Evolutionary conservation across 768 basidiomycete genomes (phyloP).

Genomic region (Termitomyces bulborhizus): DNA sequence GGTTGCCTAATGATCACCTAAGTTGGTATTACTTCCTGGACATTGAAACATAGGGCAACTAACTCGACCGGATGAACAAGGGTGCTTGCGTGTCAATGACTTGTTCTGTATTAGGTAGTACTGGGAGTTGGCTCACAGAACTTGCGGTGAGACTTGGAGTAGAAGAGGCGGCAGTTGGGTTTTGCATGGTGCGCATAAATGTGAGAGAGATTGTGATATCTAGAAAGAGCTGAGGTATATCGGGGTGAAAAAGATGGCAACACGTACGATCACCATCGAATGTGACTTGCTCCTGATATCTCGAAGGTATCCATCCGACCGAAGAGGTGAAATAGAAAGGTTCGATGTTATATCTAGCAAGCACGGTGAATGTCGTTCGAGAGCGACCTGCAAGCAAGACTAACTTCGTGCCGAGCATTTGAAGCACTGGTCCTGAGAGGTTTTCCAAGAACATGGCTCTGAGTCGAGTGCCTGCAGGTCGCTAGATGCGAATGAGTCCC

Average conservation of each 20-base stretch:
- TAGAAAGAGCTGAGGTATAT: conserved; percentile 15
- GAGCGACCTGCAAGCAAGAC: not conserved
- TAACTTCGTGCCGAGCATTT: conserved; percentile 48
- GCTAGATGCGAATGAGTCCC: conserved; percentile 6
- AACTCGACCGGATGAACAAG: conserved; percentile 33
- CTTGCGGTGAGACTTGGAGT: conserved; percentile 14
- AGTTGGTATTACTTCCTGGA: not conserved
- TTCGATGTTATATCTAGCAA: conserved; percentile 41
- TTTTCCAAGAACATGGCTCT: conserved; percentile 46
- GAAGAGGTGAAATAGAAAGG: conserved; percentile 64
- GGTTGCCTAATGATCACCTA: conserved; percentile 19
- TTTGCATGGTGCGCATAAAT: conserved; percentile 38
- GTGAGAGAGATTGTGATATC: conserved; percentile 53
- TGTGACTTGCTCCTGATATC: conserved; percentile 42
- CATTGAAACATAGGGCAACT: conserved; percentile 1
- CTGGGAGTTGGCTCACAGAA: conserved; percentile 2
- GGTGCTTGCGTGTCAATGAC: conserved; percentile 50
- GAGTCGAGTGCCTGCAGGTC: conserved; percentile 30
- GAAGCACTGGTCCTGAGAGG: conserved; percentile 42
- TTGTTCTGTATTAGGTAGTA: conserved; percentile 17
- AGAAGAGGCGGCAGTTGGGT: conserved; percentile 19
- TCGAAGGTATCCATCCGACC: conserved; percentile 53
- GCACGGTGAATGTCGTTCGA: not conserved
- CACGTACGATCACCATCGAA: conserved; percentile 33
- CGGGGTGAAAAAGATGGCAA: not conserved